These are phyloP conservation scores for Urtica urens DNA, from an alignment of 306 rosid genomes.

Conservation along the genomic window DNA sequence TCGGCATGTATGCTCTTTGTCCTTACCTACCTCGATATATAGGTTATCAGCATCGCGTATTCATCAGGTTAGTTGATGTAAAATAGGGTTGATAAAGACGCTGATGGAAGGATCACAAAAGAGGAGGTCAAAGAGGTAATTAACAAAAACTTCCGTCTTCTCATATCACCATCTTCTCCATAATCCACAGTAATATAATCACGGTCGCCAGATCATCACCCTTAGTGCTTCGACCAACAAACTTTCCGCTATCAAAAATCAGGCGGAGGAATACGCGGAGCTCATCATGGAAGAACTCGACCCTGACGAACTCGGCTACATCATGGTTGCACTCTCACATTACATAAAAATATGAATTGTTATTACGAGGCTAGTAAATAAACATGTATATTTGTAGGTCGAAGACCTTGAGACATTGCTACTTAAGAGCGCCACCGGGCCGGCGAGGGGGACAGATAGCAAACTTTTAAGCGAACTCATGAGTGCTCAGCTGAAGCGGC, in stretches of 20 bases:
- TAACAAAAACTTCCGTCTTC: not conserved
- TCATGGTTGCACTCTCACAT: too few relatives aligned
- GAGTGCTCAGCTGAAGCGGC: conserved; percentile 48
- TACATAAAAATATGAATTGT: not conserved
- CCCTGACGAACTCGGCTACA: conserved; percentile 40
- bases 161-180: too few relatives aligned
- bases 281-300: conserved; percentile 56
- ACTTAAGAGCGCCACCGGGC: conserved; percentile 38
- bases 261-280: conserved; percentile 43
- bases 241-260: conserved; percentile 39
- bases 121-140: conserved; percentile 42
- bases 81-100: conserved; percentile 48
- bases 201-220: conserved; percentile 39
- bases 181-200: not conserved
- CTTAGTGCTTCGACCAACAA: conserved; percentile 52
- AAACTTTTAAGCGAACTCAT: conserved; percentile 34
- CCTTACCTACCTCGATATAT: not conserved
- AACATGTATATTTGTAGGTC: too few relatives aligned
- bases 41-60: too few relatives aligned
- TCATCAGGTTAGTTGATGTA: too few relatives aligned
- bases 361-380: not conserved
- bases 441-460: conserved; percentile 38
- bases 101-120: conserved; percentile 49
- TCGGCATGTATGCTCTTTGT: conserved; percentile 44
- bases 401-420: conserved; percentile 36